These are phyloP conservation scores for Cytidiella melzeri DNA, from an alignment of 768 basidiomycete genomes.

Conservation along the genomic window DNA sequence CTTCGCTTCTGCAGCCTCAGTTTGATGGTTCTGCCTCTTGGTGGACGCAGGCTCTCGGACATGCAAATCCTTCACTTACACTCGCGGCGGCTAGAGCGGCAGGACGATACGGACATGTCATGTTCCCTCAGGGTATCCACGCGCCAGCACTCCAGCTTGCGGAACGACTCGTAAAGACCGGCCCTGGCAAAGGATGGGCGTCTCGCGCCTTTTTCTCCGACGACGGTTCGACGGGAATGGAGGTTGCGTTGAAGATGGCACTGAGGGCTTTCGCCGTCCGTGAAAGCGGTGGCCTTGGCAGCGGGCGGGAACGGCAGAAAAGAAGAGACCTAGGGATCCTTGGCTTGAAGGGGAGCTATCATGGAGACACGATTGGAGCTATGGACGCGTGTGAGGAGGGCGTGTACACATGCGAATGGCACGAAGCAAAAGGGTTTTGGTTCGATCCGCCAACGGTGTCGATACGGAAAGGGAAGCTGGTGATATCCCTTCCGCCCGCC, in stretches of 20 bases:
- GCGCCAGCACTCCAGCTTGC: conserved; percentile 80
- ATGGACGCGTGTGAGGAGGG: conserved; percentile 95
- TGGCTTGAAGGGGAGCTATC: conserved; percentile 89
- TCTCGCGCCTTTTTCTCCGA: conserved; percentile 89
- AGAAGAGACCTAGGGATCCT: conserved; percentile 60
- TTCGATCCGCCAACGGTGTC: conserved; percentile 82
- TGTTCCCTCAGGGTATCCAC: conserved; percentile 88
- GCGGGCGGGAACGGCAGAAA: conserved; percentile 31
- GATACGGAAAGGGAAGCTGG: conserved; percentile 52
- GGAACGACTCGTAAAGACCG: conserved; percentile 65
- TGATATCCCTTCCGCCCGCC: conserved; percentile 48
- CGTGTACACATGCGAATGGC: conserved; percentile 95
- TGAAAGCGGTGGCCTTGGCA: conserved; percentile 29
- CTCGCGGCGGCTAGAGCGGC: conserved; percentile 86
- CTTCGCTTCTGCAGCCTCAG: conserved; percentile 48
- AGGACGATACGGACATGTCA: conserved; percentile 94
- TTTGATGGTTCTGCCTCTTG: conserved; percentile 94
- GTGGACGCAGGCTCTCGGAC: conserved; percentile 96
- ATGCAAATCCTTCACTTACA: conserved; percentile 68
- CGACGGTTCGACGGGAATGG: conserved; percentile 94
- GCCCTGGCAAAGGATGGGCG: conserved; percentile 90
- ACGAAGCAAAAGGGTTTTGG: conserved; percentile 88
- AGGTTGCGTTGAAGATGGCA: conserved; percentile 98
- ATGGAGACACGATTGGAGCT: conserved; percentile 94
- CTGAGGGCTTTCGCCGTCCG: conserved; percentile 57